These are phyloP conservation scores for Liquidambar formosana DNA, from an alignment of 164 flowering plant species.

Conservation along the genomic window DNA sequence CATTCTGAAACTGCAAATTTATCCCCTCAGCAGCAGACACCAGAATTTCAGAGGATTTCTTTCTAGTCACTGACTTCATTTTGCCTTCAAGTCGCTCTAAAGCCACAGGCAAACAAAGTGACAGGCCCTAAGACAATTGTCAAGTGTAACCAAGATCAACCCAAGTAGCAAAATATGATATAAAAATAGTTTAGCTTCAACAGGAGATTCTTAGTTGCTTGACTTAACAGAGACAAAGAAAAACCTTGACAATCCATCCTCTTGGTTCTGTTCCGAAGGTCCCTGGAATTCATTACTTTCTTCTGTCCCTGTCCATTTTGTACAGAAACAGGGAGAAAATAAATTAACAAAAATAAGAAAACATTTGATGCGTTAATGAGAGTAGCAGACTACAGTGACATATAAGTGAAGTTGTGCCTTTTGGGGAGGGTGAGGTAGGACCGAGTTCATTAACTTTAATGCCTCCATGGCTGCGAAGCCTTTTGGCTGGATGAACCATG, in stretches of 20 bases:
- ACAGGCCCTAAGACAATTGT: constrained; percentile 53
- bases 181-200: background rate
- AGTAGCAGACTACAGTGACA: constrained; percentile 3
- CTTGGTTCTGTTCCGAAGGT: constrained; percentile 40
- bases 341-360: background rate
- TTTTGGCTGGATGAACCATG: constrained; percentile 31
- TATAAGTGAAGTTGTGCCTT: constrained; percentile 27
- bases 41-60: constrained; percentile 71
- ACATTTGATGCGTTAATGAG: background rate
- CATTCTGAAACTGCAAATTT: constrained; percentile 50
- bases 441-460: constrained; percentile 19
- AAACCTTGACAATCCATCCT: constrained; percentile 65
- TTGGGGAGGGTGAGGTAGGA: constrained; percentile 29
- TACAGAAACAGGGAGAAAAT: background rate
- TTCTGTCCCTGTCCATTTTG: constrained; percentile 37
- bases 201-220: background rate
- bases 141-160: constrained; percentile 10
- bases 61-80: constrained; percentile 46
- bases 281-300: constrained; percentile 30
- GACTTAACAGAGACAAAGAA: constrained; percentile 1
- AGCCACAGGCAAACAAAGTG: constrained; percentile 52
- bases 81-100: constrained; percentile 57
- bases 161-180: constrained; percentile 1
- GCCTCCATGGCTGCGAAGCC: constrained; percentile 26
- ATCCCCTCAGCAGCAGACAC: constrained; percentile 53